Conservation (phyloP, 1,284 basidiomycete genomes). For the Naganishia cerealis region DNA sequence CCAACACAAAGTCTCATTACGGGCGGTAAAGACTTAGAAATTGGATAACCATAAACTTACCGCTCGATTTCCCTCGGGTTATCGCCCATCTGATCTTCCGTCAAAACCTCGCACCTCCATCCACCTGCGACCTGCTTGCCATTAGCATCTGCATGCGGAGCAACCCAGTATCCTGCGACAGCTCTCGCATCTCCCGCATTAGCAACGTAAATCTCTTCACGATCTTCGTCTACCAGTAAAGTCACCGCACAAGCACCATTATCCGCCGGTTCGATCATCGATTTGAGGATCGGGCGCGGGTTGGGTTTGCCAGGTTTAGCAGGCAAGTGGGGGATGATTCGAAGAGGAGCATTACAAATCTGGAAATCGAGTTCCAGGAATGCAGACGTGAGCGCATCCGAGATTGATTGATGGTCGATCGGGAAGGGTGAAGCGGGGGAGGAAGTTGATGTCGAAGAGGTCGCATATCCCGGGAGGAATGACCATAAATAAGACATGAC, state of each 20-base stretch:
- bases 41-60: slow-evolving; percentile 32
- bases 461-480: slow-evolving; percentile 40
- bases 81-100: slow-evolving; percentile 91
- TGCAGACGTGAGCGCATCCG: slow-evolving; percentile 27
- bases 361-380: slow-evolving; percentile 59
- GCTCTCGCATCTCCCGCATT: slow-evolving; percentile 92
- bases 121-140: slow-evolving; percentile 56
- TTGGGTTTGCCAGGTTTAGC: slow-evolving; percentile 43
- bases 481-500: slow-evolving; percentile 35
- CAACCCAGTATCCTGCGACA: slow-evolving; percentile 84
- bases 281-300: slow-evolving; percentile 61
- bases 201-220: slow-evolving; percentile 80
- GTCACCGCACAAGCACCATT: slow-evolving; percentile 83
- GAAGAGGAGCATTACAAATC: slow-evolving; percentile 56
- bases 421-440: slow-evolving; percentile 16
- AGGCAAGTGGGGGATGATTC: slow-evolving; percentile 55
- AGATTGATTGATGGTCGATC: slow-evolving; percentile 24
- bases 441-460: slow-evolving; percentile 11
- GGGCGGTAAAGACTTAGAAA: not conserved
- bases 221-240: slow-evolving; percentile 77
- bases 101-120: slow-evolving; percentile 89
- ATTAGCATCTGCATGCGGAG: slow-evolving; percentile 58
- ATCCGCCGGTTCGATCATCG: slow-evolving; percentile 74
- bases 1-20: not conserved
- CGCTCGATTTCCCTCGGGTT: slow-evolving; percentile 73